Percentiles rank a stretch among this genome's conserved stretches.
phyloP scores from a whole-genome alignment of 164 flowering plant genomes.

The Liquidambar formosana region DNA sequence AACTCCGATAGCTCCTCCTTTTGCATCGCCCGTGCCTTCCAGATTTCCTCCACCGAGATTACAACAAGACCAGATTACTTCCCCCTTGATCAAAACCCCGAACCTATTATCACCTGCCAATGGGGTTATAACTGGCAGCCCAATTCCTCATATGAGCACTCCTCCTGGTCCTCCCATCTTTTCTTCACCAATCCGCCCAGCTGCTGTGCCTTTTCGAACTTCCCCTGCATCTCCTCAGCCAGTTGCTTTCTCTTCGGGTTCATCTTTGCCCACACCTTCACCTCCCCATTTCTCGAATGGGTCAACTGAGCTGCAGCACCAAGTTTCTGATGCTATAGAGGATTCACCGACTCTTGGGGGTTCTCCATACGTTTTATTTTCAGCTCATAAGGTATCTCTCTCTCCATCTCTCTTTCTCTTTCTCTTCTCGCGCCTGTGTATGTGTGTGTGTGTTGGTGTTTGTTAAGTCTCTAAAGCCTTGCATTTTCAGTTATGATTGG shows the following conservation, averaged over 20 bases:
- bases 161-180: slow-evolving; percentile 96
- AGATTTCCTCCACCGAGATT: slow-evolving; percentile 57
- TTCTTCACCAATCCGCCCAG: slow-evolving; percentile 83
- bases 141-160: slow-evolving; percentile 61
- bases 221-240: slow-evolving; percentile 93
- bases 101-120: slow-evolving; percentile 48
- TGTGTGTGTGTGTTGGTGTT: too few relatives aligned
- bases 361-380: slow-evolving; percentile 65
- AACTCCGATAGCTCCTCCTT: slow-evolving; percentile 43
- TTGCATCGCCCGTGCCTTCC: slow-evolving; percentile 42
- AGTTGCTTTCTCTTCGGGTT: slow-evolving; percentile 53
- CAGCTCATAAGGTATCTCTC: slow-evolving; percentile 83
- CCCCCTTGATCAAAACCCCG: slow-evolving; percentile 42
- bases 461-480: too few relatives aligned
- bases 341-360: slow-evolving; percentile 36
- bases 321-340: slow-evolving; percentile 30
- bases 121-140: slow-evolving; percentile 58
- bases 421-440: too few relatives aligned
- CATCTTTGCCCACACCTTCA: slow-evolving; percentile 77
- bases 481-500: too few relatives aligned
- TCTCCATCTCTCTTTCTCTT: too few relatives aligned
- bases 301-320: slow-evolving; percentile 46
- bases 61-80: slow-evolving; percentile 47
- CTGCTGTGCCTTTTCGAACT: slow-evolving; percentile 82
- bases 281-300: slow-evolving; percentile 72